Conservation (phyloP, 768 basidiomycete genomes). For the Amanita polypyramis region DNA sequence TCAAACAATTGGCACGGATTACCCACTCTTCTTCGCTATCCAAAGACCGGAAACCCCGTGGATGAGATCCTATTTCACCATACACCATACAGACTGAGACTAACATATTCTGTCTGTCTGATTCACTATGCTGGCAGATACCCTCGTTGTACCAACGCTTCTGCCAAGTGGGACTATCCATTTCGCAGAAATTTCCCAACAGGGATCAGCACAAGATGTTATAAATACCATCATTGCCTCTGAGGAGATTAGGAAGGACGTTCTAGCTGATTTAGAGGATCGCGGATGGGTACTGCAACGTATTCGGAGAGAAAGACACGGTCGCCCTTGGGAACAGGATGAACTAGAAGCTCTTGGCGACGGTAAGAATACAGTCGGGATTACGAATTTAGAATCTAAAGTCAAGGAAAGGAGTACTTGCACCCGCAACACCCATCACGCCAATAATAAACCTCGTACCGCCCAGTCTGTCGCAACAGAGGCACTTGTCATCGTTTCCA, state of each 20-base stretch:
- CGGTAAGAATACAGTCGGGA: conserved; percentile 30
- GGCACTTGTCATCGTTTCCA: conserved; percentile 62
- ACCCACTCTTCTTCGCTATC: not conserved
- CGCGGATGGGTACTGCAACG: conserved; percentile 62
- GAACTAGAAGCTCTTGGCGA: conserved; percentile 57
- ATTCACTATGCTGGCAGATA: conserved; percentile 13
- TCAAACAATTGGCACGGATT: not conserved
- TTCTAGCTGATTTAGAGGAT: conserved; percentile 47
- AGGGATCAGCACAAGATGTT: conserved; percentile 51
- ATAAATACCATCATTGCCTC: conserved; percentile 36
- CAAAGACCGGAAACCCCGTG: not conserved
- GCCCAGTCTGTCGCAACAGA: conserved; percentile 23
- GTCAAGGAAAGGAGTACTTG: conserved; percentile 34
- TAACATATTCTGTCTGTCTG: not conserved
- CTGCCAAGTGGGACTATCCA: conserved; percentile 49
- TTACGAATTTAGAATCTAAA: not conserved
- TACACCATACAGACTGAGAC: not conserved
- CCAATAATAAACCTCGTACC: conserved; percentile 38
- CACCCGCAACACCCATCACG: conserved; percentile 33
- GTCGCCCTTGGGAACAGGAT: conserved; percentile 60
- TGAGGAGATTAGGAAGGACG: conserved; percentile 40
- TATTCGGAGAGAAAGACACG: conserved; percentile 46
- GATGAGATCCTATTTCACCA: not conserved
- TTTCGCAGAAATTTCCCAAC: conserved; percentile 45
- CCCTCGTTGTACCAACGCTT: conserved; percentile 44